Percentiles rank a stretch among this genome's conserved stretches.
These are phyloP conservation scores for Penicillium waksmanii DNA, from an alignment of 495 filamentous ascomycete species.

Conservation along the genomic window DNA sequence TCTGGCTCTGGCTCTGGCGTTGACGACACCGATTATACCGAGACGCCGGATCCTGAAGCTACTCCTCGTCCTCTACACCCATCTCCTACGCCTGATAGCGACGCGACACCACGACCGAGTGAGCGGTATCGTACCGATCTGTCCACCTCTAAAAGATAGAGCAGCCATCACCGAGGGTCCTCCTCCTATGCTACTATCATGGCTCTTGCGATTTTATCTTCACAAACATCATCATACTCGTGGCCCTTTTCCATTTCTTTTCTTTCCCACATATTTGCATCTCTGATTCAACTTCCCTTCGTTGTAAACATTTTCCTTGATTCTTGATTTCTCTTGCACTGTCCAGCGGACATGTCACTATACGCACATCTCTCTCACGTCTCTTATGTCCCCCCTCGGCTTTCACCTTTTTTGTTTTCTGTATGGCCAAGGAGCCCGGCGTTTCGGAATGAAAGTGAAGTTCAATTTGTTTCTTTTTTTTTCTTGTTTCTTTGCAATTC, in stretches of 20 bases:
- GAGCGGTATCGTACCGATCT: constrained; percentile 66
- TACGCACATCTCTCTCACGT: constrained; percentile 27
- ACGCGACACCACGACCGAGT: constrained; percentile 70
- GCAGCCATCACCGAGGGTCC: neutral
- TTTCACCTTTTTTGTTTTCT: constrained; percentile 7
- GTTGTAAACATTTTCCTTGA: constrained; percentile 26
- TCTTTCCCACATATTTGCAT: constrained; percentile 14
- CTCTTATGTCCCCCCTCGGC: constrained; percentile 30
- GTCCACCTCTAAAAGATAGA: constrained; percentile 19
- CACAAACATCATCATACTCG: neutral
- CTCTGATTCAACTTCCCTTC: constrained; percentile 18
- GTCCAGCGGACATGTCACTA: constrained; percentile 28
- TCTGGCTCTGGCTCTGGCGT: constrained; percentile 12
- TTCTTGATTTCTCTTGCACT: constrained; percentile 12
- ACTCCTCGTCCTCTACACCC: constrained; percentile 46
- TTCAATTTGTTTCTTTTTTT: constrained; percentile 1
- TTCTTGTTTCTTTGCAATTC: neutral
- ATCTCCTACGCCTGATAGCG: constrained; percentile 51
- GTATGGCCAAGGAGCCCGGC: constrained; percentile 28
- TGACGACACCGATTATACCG: constrained; percentile 32
- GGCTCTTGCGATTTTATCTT: neutral
- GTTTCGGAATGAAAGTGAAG: constrained; percentile 23
- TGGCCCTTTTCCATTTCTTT: constrained; percentile 11
- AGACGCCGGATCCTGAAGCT: constrained; percentile 40
- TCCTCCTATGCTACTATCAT: too few species aligned